Percentiles rank a stretch among this genome's conserved stretches.
Conservation (phyloP, 179 eudicot species). For the Amaranthus tricolor region DNA sequence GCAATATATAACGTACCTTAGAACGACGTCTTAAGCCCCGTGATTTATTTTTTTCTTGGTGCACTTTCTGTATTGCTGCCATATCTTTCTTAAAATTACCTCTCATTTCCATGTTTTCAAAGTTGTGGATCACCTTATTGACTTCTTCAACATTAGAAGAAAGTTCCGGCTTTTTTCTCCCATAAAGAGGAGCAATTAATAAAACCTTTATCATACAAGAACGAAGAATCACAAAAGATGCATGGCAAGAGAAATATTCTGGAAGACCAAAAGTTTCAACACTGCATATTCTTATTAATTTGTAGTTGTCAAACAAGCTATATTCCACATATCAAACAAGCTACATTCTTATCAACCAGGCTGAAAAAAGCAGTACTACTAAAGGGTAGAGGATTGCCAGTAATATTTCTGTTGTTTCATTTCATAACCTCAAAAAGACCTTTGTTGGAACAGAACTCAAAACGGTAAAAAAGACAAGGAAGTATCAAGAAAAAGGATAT, state of each 20-base stretch:
- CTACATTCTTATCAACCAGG: neutral
- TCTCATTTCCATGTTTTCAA: slow-evolving; percentile 29
- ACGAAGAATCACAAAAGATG: slow-evolving; percentile 10
- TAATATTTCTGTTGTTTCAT: neutral
- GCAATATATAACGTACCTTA: slow-evolving; percentile 47
- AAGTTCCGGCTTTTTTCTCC: slow-evolving; percentile 53
- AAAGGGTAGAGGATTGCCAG: neutral
- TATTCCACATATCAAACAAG: neutral
- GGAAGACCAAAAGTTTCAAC: neutral
- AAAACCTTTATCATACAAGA: slow-evolving; percentile 49
- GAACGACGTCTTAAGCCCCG: slow-evolving; percentile 64
- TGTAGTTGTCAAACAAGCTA: neutral
- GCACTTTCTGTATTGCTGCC: slow-evolving; percentile 36
- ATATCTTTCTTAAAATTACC: slow-evolving; percentile 32
- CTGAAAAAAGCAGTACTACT: neutral
- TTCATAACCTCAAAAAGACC: neutral
- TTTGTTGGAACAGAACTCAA: neutral
- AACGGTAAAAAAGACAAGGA: neutral
- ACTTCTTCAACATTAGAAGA: slow-evolving; percentile 39
- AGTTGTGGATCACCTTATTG: slow-evolving; percentile 28
- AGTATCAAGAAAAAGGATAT: neutral
- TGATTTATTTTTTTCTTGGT: slow-evolving; percentile 48
- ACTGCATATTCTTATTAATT: neutral
- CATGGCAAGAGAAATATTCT: neutral
- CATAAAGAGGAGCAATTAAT: slow-evolving; percentile 76